Conservation (phyloP, 2,329 filamentous ascomycete genomes). For the Neocatenulostroma microsporum region DNA sequence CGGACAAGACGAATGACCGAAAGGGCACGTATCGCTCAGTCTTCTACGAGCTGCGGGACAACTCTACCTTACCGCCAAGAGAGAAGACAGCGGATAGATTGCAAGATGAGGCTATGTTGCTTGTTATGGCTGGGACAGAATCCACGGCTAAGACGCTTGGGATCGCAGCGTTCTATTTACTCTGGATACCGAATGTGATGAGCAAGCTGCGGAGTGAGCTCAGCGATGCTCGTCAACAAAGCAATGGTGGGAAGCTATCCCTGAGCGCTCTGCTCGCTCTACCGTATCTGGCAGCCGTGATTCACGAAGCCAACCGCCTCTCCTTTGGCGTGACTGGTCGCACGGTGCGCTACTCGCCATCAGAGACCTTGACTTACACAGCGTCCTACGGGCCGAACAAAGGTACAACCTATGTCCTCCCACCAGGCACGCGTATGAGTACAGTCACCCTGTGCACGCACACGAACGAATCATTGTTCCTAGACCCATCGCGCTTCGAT, state of each 20-base stretch:
- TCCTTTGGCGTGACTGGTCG: conserved; percentile 10
- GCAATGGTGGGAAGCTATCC: neutral
- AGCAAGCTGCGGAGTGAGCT: conserved; percentile 17
- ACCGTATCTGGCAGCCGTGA: conserved; percentile 9
- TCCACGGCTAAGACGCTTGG: conserved; percentile 22
- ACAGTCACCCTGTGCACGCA: neutral
- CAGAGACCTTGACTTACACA: conserved; percentile 17
- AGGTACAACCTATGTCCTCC: conserved; percentile 1
- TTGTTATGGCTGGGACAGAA: conserved; percentile 25
- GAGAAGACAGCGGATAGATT: conserved; percentile 26
- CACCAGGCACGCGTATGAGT: neutral
- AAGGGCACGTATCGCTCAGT: conserved; percentile 23
- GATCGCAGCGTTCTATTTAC: conserved; percentile 19
- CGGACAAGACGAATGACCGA: conserved; percentile 9
- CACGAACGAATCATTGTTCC: neutral
- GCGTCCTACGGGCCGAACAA: conserved; percentile 23
- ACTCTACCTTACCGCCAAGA: conserved; percentile 16
- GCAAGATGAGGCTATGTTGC: conserved; percentile 25
- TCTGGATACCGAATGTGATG: conserved; percentile 15
- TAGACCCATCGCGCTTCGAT: neutral
- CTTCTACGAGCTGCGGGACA: conserved; percentile 24
- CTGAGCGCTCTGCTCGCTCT: conserved; percentile 6
- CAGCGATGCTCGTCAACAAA: neutral
- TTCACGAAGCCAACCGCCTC: conserved; percentile 6
- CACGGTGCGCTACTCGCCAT: conserved; percentile 4